Conservation (phyloP, 2,329 filamentous ascomycete genomes). For the Ascochyta pisi region DNA sequence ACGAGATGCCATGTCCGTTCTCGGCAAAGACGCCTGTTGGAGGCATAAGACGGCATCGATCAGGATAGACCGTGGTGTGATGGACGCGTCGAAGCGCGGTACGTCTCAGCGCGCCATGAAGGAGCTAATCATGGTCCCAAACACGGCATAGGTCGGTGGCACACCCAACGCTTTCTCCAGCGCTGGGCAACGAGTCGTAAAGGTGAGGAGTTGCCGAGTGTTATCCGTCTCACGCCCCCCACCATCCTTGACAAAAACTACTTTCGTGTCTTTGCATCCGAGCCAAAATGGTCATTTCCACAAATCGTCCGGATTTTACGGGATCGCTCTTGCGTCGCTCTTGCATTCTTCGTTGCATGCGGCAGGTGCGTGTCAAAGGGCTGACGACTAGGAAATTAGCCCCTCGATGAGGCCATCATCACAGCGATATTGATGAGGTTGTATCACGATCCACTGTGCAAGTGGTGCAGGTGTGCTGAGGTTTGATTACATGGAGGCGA, state of each 20-base stretch:
- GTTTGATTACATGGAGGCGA: conserved; percentile 10
- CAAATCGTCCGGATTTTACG: conserved; percentile 23
- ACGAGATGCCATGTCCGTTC: conserved; percentile 23
- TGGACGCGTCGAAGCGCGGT: conserved; percentile 42
- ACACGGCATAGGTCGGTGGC: conserved; percentile 34
- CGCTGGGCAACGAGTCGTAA: conserved; percentile 25
- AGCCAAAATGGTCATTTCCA: conserved; percentile 40
- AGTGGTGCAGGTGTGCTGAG: conserved; percentile 16
- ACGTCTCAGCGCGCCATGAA: conserved; percentile 44
- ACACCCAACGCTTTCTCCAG: conserved; percentile 28
- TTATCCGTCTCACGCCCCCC: conserved; percentile 37
- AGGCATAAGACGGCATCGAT: conserved; percentile 33
- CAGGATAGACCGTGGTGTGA: conserved; percentile 34
- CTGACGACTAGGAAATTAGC: conserved; percentile 16
- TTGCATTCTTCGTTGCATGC: conserved; percentile 25
- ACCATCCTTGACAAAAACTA: conserved; percentile 27
- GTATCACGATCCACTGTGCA: conserved; percentile 13
- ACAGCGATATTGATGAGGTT: conserved; percentile 13
- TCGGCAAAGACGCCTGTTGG: conserved; percentile 32
- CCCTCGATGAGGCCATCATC: conserved; percentile 21
- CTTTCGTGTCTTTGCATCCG: conserved; percentile 26
- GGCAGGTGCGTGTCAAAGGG: conserved; percentile 13
- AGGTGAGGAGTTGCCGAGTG: conserved; percentile 33
- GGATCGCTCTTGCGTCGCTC: conserved; percentile 13
- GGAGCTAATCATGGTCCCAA: conserved; percentile 42